Percentiles rank a stretch among this genome's conserved stretches.
Conservation (phyloP, 768 basidiomycete genomes). For the Rhizopogon rudus region DNA sequence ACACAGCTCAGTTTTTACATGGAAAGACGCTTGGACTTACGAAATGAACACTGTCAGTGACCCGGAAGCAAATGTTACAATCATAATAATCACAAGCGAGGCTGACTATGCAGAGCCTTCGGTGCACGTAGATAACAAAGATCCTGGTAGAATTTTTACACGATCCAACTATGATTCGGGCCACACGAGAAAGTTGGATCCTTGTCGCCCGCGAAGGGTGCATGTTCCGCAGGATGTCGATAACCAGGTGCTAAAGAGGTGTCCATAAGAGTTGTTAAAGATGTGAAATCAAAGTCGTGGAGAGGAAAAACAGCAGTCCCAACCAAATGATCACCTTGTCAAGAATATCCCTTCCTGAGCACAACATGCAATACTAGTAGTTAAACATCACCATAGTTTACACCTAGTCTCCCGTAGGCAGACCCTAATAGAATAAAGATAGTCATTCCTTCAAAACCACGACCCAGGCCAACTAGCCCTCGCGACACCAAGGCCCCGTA, state of each 20-base stretch:
- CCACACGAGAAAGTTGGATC: conserved; percentile 5
- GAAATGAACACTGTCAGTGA: conserved; percentile 11
- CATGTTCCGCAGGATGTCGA: conserved; percentile 19
- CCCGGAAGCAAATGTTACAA: conserved; percentile 7
- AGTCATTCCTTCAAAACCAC: no score
- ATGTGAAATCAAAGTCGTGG: not conserved
- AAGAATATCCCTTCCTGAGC: conserved; percentile 3
- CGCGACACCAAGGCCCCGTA: no score
- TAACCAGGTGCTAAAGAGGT: conserved; percentile 15
- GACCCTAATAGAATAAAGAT: no score
- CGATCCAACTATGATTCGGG: conserved; percentile 15
- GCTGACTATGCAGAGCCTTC: conserved; percentile 14
- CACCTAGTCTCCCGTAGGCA: no score
- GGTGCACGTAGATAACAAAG: not conserved
- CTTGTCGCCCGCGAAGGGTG: conserved; percentile 10
- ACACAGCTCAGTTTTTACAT: not conserved
- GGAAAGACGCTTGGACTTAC: conserved; percentile 4
- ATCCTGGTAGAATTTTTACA: conserved; percentile 3
- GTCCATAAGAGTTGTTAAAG: not conserved
- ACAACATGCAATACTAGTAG: conserved; percentile 4
- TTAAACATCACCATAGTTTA: conserved; percentile 1
- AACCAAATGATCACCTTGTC: conserved; percentile 6
- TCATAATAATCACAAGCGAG: conserved; percentile 14
- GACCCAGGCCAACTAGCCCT: no score
- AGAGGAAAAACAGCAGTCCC: conserved; percentile 8